Percentiles rank a stretch among this genome's conserved stretches.
These are phyloP conservation scores for Astrothelium subdiscretum DNA, from an alignment of 495 filamentous ascomycete genomes.

Conservation along the genomic window DNA sequence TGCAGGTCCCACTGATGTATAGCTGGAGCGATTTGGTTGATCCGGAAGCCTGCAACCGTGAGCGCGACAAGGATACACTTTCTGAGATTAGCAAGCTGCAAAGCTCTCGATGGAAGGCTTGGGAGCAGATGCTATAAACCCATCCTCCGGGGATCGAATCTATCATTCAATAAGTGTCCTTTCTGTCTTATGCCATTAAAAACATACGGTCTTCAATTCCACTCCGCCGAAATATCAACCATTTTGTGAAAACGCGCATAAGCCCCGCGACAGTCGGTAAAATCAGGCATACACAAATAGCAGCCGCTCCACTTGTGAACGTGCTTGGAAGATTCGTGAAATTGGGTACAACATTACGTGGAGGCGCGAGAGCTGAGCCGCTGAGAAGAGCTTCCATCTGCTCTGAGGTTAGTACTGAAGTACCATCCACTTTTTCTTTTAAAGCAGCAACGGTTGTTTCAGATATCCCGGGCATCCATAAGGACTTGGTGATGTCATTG, in stretches of 20 bases:
- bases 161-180: background rate
- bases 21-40: background rate
- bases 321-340: background rate
- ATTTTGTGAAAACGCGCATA: background rate
- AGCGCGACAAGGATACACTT: background rate
- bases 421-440: no score
- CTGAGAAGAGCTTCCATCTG: background rate
- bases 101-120: no score
- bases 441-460: no score
- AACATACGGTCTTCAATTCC: background rate
- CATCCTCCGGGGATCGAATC: background rate
- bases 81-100: no score
- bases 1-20: background rate
- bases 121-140: background rate
- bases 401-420: no score
- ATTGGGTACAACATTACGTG: background rate
- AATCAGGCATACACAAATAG: background rate
- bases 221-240: background rate
- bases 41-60: background rate
- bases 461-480: no score
- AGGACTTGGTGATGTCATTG: no score
- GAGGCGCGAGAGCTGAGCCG: background rate
- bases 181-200: background rate
- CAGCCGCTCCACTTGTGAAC: background rate
- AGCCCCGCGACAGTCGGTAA: background rate